A percentile compares a stretch with the other conserved stretches of the same genome.
These are phyloP conservation scores for Epichloe typhina DNA, from an alignment of 2,329 filamentous ascomycete genomes.

Conservation along the genomic window DNA sequence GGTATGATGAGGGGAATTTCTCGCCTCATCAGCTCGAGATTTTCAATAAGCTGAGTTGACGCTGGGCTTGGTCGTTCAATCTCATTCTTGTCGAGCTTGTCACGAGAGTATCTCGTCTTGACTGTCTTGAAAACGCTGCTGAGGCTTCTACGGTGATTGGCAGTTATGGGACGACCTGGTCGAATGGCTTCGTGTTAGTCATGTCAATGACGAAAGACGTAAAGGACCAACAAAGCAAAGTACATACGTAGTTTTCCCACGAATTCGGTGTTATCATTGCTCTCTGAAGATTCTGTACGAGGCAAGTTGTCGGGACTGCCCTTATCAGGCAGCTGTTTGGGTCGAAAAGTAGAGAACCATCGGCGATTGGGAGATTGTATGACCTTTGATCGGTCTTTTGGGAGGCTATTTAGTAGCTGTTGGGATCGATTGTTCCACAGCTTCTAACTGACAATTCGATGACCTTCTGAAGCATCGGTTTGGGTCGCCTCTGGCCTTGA, in stretches of 20 bases:
- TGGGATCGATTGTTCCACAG: constrained; percentile 14
- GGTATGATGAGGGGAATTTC: neutral
- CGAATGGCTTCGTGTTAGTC: neutral
- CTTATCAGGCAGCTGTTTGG: constrained; percentile 1
- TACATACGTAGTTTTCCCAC: neutral
- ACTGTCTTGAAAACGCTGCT: constrained; percentile 17
- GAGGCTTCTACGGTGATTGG: constrained; percentile 16
- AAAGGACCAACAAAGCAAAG: neutral
- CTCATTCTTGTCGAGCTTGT: constrained; percentile 9
- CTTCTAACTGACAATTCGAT: constrained; percentile 13
- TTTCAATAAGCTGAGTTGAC: neutral
- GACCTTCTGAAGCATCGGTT: constrained; percentile 2
- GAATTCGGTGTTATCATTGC: neutral
- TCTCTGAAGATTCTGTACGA: neutral
- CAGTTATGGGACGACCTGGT: constrained; percentile 1
- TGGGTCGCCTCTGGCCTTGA: constrained; percentile 5
- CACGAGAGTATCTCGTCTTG: constrained; percentile 15
- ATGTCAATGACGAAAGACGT: too few relatives aligned
- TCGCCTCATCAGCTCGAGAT: neutral
- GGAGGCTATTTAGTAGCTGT: constrained; percentile 2
- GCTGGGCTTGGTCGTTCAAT: neutral
- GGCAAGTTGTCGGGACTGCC: neutral
- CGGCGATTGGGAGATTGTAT: constrained; percentile 3
- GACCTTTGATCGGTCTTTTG: constrained; percentile 1
- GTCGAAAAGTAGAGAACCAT: constrained; percentile 11